Evolutionary conservation across 2,329 filamentous ascomycete species (phyloP), one percentile per base, ranked within the genome.

Genomic region (Pseudocercospora fuligena): DNA sequence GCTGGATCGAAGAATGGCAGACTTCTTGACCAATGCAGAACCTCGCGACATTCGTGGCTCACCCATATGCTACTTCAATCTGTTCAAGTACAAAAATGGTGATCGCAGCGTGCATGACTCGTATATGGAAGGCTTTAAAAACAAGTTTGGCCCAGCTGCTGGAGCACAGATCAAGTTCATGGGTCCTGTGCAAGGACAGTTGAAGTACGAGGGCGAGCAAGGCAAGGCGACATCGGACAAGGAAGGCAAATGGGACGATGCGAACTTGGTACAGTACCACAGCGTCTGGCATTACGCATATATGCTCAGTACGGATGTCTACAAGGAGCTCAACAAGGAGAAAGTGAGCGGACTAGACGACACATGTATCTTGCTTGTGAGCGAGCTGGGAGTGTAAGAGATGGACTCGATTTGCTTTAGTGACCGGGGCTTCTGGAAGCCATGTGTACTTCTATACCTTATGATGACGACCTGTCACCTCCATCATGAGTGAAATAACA

Each of bases 231-330:
- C 27, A 21, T 54, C 29, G 25, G 33, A 2, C n/a, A 31, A 12
- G 16, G 59, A 49, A 5, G 40, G 47, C 5, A 46, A 19, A 40
- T 65, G 47, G 58, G 40, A 70, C 16, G 68, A 71, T 61, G 61
- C 65, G 1, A 71, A 71, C 56, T 29, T 70, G 62, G 65, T 67
- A 47, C 68, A 71, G 56, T 71, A 71, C 47, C 68, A 71, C 27
- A 71, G 63, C 19, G 53, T 71, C 7, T 67, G 62, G 59, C 69
- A 70, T 21, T 71, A 70, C 49, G 68, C 69, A 16, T 66, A 67
- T 29, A 71, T 71, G 69, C 59, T 71, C 14, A 65, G 63, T 5
- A 70, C 68, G 43, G 62, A 60, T 16, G 62, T 66, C 16, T 70
- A 71, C 27, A 49, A 66, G 51, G 47, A 54, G 12, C 36, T 71